These are phyloP conservation scores for Allium sativum DNA, from an alignment of 106 monocot species.

Conservation along the genomic window DNA sequence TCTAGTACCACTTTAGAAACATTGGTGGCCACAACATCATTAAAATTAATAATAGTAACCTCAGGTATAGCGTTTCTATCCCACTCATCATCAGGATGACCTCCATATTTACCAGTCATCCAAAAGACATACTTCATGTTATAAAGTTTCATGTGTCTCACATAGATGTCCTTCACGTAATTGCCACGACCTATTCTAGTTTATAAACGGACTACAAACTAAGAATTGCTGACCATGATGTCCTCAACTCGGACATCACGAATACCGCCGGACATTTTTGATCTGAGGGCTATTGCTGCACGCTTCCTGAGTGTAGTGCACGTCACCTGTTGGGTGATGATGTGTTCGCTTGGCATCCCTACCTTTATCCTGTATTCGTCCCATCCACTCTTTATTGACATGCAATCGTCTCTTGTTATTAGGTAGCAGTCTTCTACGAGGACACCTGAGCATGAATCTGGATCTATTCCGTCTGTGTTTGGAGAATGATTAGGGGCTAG, in stretches of 20 bases:
- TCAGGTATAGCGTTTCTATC: background rate
- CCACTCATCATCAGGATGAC: background rate
- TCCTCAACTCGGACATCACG: background rate
- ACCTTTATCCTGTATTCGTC: background rate
- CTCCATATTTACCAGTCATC: background rate
- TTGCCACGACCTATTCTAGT: background rate
- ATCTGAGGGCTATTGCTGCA: background rate
- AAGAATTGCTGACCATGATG: background rate
- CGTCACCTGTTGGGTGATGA: background rate
- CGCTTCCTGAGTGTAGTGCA: background rate
- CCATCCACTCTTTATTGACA: background rate
- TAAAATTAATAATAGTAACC: background rate
- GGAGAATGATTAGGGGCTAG: too few species aligned
- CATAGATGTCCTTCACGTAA: background rate
- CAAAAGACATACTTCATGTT: background rate
- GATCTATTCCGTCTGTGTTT: too few species aligned
- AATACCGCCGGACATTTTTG: background rate
- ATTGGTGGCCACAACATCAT: background rate
- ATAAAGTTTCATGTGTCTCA: background rate
- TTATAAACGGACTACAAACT: background rate
- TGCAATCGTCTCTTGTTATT: background rate
- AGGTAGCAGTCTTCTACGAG: background rate
- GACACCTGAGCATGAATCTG: background rate
- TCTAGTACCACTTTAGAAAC: too few species aligned
- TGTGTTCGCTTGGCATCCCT: background rate